phyloP scores from a whole-genome alignment of 768 basidiomycete species.

The Lactarius quietus region DNA sequence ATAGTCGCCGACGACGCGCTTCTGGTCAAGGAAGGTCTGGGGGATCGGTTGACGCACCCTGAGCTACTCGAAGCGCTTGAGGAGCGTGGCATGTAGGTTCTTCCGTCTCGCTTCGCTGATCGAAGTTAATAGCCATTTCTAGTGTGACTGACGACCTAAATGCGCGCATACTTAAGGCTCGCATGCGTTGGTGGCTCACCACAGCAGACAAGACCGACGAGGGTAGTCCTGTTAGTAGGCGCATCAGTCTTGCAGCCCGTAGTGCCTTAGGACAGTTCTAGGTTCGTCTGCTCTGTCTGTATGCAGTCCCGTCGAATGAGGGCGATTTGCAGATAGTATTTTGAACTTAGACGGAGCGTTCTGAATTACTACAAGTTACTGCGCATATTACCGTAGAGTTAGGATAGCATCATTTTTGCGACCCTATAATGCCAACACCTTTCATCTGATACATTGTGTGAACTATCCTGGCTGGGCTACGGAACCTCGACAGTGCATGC shows the following conservation, averaged over 20 bases:
- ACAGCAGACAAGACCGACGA: conserved; percentile 38
- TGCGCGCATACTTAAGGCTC: conserved; percentile 44
- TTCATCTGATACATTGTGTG: background rate
- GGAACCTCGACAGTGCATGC: background rate
- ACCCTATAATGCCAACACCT: conserved; percentile 13
- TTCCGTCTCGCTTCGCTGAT: background rate
- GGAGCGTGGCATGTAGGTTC: conserved; percentile 74
- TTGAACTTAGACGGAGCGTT: background rate
- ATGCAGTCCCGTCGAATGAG: background rate
- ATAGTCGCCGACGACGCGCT: conserved; percentile 61
- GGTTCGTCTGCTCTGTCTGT: background rate
- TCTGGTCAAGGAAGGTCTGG: conserved; percentile 48
- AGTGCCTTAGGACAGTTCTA: conserved; percentile 32
- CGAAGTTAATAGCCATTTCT: background rate
- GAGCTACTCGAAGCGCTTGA: conserved; percentile 64
- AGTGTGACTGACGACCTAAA: conserved; percentile 41
- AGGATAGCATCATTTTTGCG: conserved; percentile 20
- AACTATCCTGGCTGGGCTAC: background rate
- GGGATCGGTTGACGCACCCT: conserved; percentile 43
- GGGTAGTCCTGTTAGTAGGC: conserved; percentile 43
- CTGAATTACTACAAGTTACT: background rate
- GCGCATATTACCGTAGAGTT: conserved; percentile 10
- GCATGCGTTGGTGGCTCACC: conserved; percentile 64
- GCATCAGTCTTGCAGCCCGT: conserved; percentile 47
- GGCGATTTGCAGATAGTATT: background rate